phyloP scores from a whole-genome alignment of 345 rosid genomes.

The Eucalyptus regnans region DNA sequence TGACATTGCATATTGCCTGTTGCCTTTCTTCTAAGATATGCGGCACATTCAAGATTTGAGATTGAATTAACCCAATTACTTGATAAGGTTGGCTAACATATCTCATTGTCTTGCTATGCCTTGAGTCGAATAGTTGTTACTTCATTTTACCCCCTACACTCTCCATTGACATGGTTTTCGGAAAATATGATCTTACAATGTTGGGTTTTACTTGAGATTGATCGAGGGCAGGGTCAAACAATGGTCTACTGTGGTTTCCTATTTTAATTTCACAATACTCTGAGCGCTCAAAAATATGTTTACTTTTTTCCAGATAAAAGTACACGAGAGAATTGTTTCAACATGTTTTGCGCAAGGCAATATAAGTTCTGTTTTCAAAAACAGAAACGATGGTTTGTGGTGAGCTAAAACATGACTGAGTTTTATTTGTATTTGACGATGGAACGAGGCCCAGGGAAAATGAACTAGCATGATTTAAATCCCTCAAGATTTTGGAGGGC shows the following conservation, averaged over 20 bases:
- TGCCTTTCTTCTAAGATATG: neutral
- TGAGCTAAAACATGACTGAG: neutral
- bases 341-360: neutral
- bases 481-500: neutral
- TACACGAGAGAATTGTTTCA: neutral
- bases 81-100: neutral
- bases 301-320: neutral
- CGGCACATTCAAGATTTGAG: neutral
- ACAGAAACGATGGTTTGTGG: neutral
- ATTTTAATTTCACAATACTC: no score
- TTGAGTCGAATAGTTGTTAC: neutral
- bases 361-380: neutral
- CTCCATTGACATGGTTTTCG: fast-evolving
- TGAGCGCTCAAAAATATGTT: no score
- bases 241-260: fast-evolving
- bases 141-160: neutral
- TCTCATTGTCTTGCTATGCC: no score
- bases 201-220: neutral
- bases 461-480: neutral
- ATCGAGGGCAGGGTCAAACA: no score
- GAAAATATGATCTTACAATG: neutral
- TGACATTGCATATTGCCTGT: neutral
- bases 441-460: neutral
- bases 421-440: neutral
- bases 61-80: neutral